These are phyloP conservation scores for Spongospora subterranea DNA, from an alignment of 208 protist species.

Conservation along the genomic window DNA sequence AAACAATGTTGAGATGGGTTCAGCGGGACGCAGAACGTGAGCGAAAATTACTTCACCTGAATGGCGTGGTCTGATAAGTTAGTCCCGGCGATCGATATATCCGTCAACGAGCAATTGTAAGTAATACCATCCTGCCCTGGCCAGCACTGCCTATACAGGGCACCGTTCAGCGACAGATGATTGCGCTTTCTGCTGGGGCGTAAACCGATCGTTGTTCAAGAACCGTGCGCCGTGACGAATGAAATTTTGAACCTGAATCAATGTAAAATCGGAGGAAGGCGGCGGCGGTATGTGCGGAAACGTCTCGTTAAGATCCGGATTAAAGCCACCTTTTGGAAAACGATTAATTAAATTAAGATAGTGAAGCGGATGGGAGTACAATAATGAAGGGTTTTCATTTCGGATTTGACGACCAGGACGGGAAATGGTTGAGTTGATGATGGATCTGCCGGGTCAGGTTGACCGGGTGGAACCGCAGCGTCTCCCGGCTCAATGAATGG, in stretches of 20 bases:
- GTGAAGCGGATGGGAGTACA: too few species aligned
- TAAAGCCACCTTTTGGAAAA: background rate
- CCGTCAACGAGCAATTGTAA: background rate
- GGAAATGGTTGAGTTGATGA: too few species aligned
- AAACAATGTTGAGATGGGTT: too few species aligned
- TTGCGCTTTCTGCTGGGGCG: background rate
- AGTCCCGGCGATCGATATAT: slow-evolving; percentile 2
- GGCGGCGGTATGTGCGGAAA: background rate
- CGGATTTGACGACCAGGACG: too few species aligned
- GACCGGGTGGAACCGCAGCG: too few species aligned
- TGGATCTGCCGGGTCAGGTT: too few species aligned
- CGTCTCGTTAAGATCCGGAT: background rate
- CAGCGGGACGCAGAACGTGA: background rate
- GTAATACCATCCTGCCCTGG: slow-evolving; percentile 4
- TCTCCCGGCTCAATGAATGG: too few species aligned
- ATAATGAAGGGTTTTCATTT: too few species aligned
- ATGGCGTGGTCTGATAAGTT: background rate
- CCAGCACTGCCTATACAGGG: background rate
- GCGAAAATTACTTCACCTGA: background rate
- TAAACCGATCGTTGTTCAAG: background rate
- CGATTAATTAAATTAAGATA: too few species aligned
- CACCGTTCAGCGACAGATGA: background rate
- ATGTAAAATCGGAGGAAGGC: background rate
- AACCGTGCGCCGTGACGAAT: background rate
- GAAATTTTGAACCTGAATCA: background rate